These are phyloP conservation scores for Nakaseomyces sp. DNA, from an alignment of 1,139 yeast genomes.

Conservation along the genomic window DNA sequence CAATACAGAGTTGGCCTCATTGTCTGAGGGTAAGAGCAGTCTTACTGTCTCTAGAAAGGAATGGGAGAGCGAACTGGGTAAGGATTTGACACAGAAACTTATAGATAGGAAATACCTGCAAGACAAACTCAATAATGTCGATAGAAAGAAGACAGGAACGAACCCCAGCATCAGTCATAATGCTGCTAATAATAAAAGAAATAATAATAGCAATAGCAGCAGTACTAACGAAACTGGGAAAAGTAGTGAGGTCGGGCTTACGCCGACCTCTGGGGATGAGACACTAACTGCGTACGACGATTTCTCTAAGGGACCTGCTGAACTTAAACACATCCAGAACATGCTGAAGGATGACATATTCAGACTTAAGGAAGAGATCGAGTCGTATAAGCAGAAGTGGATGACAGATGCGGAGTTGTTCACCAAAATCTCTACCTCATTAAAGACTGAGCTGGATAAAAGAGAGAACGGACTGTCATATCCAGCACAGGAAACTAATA, in stretches of 20 bases:
- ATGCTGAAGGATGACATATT: conserved; percentile 23
- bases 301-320: conserved; percentile 24
- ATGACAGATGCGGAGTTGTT: conserved; percentile 26
- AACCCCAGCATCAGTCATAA: no score
- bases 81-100: conserved; percentile 17
- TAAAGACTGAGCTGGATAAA: conserved; percentile 24
- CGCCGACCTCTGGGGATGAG: conserved; percentile 10
- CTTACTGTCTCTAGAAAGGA: conserved; percentile 19
- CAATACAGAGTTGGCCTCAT: conserved; percentile 21
- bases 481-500: conserved; percentile 3
- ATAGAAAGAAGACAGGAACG: no score
- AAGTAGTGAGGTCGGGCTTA: not conserved
- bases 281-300: conserved; percentile 21
- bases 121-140: conserved; percentile 7
- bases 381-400: conserved; percentile 25
- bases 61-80: conserved; percentile 26
- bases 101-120: conserved; percentile 20
- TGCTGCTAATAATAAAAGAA: not conserved
- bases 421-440: conserved; percentile 19
- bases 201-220: not conserved
- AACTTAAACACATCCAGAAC: conserved; percentile 20
- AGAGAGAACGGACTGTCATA: conserved; percentile 1
- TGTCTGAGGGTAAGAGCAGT: conserved; percentile 21
- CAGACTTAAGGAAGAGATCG: conserved; percentile 19
- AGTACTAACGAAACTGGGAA: not conserved